phyloP scores from a whole-genome alignment of 2,329 filamentous ascomycete species.

The Colletotrichum somersetense region DNA sequence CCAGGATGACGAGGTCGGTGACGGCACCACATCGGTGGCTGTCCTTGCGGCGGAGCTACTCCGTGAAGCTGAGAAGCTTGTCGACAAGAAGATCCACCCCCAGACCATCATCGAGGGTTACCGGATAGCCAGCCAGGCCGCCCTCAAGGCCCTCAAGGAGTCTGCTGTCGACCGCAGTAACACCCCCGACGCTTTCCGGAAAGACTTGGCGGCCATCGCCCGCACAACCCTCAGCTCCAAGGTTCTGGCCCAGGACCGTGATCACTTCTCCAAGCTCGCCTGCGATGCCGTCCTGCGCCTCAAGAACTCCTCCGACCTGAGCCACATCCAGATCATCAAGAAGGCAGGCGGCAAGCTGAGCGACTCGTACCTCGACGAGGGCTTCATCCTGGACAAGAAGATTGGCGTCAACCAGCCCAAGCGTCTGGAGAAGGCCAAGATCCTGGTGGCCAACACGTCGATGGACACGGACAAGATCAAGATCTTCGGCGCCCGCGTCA shows the following conservation, averaged over 20 bases:
- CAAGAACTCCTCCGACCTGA: slow-evolving; percentile 91
- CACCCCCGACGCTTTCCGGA: slow-evolving; percentile 84
- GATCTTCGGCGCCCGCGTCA: slow-evolving; percentile 97
- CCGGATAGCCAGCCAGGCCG: slow-evolving; percentile 93
- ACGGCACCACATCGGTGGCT: slow-evolving; percentile 97
- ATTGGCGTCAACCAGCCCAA: slow-evolving; percentile 99
- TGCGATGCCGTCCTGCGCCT: slow-evolving; percentile 92
- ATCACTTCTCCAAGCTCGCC: slow-evolving; percentile 90
- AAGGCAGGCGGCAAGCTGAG: slow-evolving; percentile 97
- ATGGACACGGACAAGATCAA: slow-evolving; percentile 99
- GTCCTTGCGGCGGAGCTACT: slow-evolving; percentile 95
- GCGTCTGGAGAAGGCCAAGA: slow-evolving; percentile 97
- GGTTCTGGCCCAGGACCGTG: slow-evolving; percentile 92
- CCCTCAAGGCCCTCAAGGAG: slow-evolving; percentile 85
- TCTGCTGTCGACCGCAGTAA: slow-evolving; percentile 91
- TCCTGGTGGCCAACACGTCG: slow-evolving; percentile 95
- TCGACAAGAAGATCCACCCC: slow-evolving; percentile 98
- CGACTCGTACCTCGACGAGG: slow-evolving; percentile 97
- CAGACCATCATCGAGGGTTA: slow-evolving; percentile 99
- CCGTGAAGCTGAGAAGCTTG: slow-evolving; percentile 95
- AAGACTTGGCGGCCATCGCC: slow-evolving; percentile 91
- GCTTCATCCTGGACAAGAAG: slow-evolving; percentile 99
- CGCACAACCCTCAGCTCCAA: slow-evolving; percentile 97
- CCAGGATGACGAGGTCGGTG: slow-evolving; percentile 97
- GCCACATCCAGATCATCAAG: slow-evolving; percentile 99